Evolutionary conservation across 176 grass and related monocot species (phyloP).

Genomic region (Alloteropsis semialata): DNA sequence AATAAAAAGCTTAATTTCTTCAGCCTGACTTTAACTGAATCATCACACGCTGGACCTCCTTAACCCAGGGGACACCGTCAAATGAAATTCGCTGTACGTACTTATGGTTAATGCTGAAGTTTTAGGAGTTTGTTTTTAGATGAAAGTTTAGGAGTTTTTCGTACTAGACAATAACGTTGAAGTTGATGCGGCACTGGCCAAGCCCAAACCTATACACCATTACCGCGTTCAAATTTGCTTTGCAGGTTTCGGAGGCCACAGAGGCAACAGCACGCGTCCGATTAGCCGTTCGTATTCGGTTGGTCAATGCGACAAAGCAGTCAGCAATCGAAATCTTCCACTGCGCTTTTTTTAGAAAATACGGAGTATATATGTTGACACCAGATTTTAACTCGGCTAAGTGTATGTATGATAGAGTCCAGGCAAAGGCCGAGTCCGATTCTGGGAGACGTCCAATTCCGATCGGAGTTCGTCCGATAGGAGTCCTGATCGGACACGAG

Average conservation of each 20-base stretch:
- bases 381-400: too few relatives aligned
- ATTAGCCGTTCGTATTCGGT: not conserved
- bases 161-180: not conserved
- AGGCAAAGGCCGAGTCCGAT: too few relatives aligned
- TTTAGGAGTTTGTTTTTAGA: not conserved
- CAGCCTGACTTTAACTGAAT: not conserved
- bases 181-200: not conserved
- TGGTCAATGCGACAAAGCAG: constrained; percentile 5
- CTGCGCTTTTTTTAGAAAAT: not conserved
- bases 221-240: constrained; percentile 17
- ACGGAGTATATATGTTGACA: too few relatives aligned
- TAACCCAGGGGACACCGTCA: not conserved
- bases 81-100: not conserved
- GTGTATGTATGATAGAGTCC: too few relatives aligned
- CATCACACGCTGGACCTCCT: not conserved
- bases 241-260: constrained; percentile 4
- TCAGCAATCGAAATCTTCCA: not conserved
- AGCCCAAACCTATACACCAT: not conserved
- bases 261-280: not conserved
- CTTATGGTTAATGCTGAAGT: too few relatives aligned
- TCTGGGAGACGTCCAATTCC: too few relatives aligned
- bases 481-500: too few relatives aligned
- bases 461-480: too few relatives aligned
- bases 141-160: not conserved
- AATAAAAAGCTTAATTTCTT: not conserved